Evolutionary conservation across 2,329 filamentous ascomycete genomes (phyloP).

Genomic region (Exophiala phaeomuriformis): DNA sequence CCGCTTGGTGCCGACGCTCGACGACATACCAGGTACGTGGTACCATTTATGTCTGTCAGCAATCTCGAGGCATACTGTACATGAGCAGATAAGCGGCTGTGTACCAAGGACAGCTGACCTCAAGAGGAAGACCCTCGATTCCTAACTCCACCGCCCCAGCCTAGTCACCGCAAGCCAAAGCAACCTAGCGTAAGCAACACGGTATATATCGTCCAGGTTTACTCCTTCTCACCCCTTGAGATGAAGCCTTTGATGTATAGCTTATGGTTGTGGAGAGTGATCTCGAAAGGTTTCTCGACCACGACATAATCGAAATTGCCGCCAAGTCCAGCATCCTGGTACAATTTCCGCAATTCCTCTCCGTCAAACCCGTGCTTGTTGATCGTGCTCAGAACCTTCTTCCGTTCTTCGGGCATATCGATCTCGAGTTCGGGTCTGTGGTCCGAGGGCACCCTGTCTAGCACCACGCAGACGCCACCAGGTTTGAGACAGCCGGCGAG

Average conservation of each 20-base stretch:
- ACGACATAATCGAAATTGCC: constrained; percentile 52
- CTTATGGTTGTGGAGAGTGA: constrained; percentile 31
- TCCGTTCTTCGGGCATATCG: constrained; percentile 38
- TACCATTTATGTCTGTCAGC: no score
- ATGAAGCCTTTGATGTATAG: constrained; percentile 31
- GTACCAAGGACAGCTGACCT: no score
- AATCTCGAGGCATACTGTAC: no score
- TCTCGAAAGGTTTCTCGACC: constrained; percentile 46
- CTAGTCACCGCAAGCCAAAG: no score
- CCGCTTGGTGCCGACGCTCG: no score
- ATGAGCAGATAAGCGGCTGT: no score
- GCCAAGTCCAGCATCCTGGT: constrained; percentile 53
- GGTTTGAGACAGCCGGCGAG: constrained; percentile 55
- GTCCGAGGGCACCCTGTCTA: constrained; percentile 50
- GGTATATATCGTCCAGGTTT: background rate
- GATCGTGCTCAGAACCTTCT: constrained; percentile 46
- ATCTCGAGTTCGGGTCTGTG: background rate
- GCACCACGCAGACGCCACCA: constrained; percentile 59
- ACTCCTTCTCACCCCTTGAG: constrained; percentile 26
- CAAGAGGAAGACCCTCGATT: no score
- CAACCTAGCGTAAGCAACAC: no score
- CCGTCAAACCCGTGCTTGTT: constrained; percentile 59
- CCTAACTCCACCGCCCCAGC: no score
- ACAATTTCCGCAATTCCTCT: constrained; percentile 52
- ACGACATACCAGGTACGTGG: no score